Conservation (phyloP, 1,139 yeast genomes). For the Candida pseudoviswanathii region DNA sequence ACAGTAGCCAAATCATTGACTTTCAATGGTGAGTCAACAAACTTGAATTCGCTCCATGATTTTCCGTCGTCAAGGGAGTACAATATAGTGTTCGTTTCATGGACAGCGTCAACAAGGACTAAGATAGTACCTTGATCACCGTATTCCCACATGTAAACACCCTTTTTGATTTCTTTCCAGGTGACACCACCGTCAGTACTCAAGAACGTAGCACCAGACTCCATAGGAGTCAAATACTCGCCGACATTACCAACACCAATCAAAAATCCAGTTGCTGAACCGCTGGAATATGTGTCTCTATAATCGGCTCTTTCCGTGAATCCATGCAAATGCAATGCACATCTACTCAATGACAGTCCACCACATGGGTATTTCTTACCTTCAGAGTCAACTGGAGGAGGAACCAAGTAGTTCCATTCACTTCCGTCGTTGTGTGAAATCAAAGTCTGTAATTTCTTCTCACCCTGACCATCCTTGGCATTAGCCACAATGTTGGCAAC, state of each 20-base stretch:
- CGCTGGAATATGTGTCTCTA: constrained; percentile 85
- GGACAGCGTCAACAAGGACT: constrained; percentile 63
- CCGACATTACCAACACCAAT: constrained; percentile 94
- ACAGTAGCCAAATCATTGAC: constrained; percentile 83
- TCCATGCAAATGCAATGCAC: constrained; percentile 88
- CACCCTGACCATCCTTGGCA: constrained; percentile 24
- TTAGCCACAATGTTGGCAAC: constrained; percentile 68
- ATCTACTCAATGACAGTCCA: constrained; percentile 53
- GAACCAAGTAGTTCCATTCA: constrained; percentile 71
- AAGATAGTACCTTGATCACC: constrained; percentile 94
- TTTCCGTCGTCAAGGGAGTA: constrained; percentile 83
- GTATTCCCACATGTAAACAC: constrained; percentile 88
- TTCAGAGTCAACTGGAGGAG: constrained; percentile 66
- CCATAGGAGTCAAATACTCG: constrained; percentile 39
- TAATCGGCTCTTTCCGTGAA: constrained; percentile 83
- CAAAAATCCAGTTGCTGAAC: constrained; percentile 85
- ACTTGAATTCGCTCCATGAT: constrained; percentile 70
- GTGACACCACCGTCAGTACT: constrained; percentile 87
- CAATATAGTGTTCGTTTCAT: constrained; percentile 56
- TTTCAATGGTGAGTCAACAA: constrained; percentile 56
- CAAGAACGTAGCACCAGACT: constrained; percentile 63
- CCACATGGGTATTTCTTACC: constrained; percentile 61
- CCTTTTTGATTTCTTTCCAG: constrained; percentile 79
- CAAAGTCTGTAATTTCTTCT: constrained; percentile 65
- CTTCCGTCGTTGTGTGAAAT: constrained; percentile 94